phyloP scores from a whole-genome alignment of 106 monocot genomes.

The Acorus gramineus region DNA sequence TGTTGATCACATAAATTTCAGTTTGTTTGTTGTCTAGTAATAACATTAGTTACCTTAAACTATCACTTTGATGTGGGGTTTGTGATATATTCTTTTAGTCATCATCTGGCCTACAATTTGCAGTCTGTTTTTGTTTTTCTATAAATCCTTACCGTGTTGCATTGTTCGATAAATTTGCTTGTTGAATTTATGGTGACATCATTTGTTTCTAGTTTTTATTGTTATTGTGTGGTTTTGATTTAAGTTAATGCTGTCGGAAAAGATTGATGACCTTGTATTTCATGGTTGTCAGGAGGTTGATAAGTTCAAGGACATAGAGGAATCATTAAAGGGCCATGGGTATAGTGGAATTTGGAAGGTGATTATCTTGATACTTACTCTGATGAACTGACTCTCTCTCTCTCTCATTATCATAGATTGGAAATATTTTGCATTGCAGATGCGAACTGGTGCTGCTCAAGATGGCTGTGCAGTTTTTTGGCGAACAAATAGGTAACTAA shows the following conservation, averaged over 20 bases:
- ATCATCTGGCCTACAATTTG: background rate
- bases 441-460: conserved; percentile 88
- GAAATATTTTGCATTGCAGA: conserved; percentile 36
- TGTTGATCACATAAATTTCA: no score
- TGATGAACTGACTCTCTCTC: background rate
- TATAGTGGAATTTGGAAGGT: conserved; percentile 96
- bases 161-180: no score
- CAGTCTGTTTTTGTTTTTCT: background rate
- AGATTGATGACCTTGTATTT: no score
- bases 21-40: no score
- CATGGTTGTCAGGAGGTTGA: conserved; percentile 67
- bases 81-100: no score
- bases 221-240: no score
- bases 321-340: conserved; percentile 45
- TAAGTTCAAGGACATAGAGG: conserved; percentile 63
- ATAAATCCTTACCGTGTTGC: no score
- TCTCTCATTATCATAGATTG: background rate
- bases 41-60: no score
- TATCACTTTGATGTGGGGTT: no score
- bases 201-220: no score
- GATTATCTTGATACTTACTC: background rate
- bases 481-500: conserved; percentile 65
- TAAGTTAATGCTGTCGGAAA: no score
- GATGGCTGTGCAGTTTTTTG: conserved; percentile 99
- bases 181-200: no score